Base-by-base conservation (phyloP, 352 stramenopile genomes). In the Thraustochytrium sp. region DNA sequence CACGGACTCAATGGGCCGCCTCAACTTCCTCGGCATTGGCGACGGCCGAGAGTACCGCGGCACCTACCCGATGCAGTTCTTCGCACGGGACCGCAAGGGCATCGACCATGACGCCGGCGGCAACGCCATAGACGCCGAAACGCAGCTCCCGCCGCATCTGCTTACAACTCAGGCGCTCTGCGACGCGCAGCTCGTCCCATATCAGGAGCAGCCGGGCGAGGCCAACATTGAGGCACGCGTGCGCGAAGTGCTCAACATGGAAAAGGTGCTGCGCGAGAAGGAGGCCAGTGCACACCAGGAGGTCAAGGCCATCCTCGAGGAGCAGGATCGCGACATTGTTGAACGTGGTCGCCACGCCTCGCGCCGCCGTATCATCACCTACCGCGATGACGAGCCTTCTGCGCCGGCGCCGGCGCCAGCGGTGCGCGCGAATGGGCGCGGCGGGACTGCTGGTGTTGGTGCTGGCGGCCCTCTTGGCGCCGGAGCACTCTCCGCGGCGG, bases 81-180 rank as follows among this genome's bases (percentile, higher is more conserved):
- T 97, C 75, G 86, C 90, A 4, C 94, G 89, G 36, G 94, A 97
- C 85, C 97, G 97, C 72, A 90, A 90, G 2, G 90, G 91, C 76
- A 87, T 97, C 31, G 82, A 95, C n/a, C 93, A 91, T 2, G 94
- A 97, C 87, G 86, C 89, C 5, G 84, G 94, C 72, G 93, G 95
- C 42, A 94, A 96, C 56, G 93, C 96, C 3, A 85, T 92, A 1
- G 94, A 97, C 82, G 89, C 90, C 13, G 93, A 93, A 74, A 95
- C 91, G 18, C 90, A 96, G 80, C 85, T 92, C 16, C 86, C 93
- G 34, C 91, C 93, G 29, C 95, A 94, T 64, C 83, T 96, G 9
- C n/a, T 80, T 16, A 18, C 68, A 11, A 18, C 11, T 18, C 31
- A 23, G 29, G 21, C 68, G n/a, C 44, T 80, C 5, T 80, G 68